phyloP scores from a whole-genome alignment of 2,329 filamentous ascomycete genomes.

The Phyllosticta citrichinensis region DNA sequence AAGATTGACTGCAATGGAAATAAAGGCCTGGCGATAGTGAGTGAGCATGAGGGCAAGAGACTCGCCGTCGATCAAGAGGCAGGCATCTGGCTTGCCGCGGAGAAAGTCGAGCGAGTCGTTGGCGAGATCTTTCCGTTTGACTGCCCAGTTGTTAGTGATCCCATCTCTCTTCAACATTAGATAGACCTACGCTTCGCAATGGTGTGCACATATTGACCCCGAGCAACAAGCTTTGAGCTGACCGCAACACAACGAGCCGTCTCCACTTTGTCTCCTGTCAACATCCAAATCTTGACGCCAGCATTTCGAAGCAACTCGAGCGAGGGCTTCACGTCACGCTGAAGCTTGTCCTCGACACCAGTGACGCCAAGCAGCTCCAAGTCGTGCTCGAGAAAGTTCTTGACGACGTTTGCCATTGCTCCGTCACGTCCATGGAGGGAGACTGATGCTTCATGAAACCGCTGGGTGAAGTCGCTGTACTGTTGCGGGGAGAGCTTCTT shows the following conservation, averaged over 20 bases:
- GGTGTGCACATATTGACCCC: constrained; percentile 93
- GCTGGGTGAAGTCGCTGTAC: constrained; percentile 68
- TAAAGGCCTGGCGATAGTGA: constrained; percentile 75
- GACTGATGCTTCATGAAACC: constrained; percentile 70
- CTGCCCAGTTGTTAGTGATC: constrained; percentile 16
- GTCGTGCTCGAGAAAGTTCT: constrained; percentile 73
- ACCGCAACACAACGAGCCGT: constrained; percentile 94
- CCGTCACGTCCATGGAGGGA: constrained; percentile 70
- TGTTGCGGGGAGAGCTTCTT: constrained; percentile 70
- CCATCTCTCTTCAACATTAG: not conserved
- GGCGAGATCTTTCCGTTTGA: constrained; percentile 73
- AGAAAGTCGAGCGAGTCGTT: constrained; percentile 85
- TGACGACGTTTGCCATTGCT: constrained; percentile 70
- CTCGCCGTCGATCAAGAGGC: constrained; percentile 89
- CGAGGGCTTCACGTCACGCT: constrained; percentile 90
- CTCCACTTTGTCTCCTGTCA: constrained; percentile 97
- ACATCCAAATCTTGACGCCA: constrained; percentile 99
- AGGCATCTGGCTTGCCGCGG: constrained; percentile 73
- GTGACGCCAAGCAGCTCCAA: constrained; percentile 94
- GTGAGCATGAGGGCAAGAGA: constrained; percentile 74
- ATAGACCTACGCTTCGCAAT: constrained; percentile 53
- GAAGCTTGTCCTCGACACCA: constrained; percentile 93
- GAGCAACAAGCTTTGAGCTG: constrained; percentile 82
- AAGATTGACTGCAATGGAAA: constrained; percentile 74
- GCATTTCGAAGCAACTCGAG: constrained; percentile 92